Evolutionary conservation across 495 filamentous ascomycete species (phyloP), one percentile per base, ranked within the genome.

Genomic region (Penicillium canescens): DNA sequence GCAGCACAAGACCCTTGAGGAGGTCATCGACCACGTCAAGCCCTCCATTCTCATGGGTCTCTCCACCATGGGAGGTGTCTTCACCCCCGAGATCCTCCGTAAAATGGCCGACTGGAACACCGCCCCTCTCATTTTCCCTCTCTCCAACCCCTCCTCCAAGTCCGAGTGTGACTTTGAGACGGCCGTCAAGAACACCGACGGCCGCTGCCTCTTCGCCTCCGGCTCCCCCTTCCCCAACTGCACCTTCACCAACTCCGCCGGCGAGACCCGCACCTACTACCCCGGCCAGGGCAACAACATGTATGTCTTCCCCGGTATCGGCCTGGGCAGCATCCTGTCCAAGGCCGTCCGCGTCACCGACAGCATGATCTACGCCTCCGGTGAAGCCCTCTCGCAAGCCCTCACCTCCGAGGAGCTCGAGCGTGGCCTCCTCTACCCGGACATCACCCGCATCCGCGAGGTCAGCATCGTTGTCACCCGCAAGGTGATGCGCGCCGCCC

Each of bases 301-400:
- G 77, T 98, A 97, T 61, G 91, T 98, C 42, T 98, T 98, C 85
- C 94, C 94, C 3, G 94, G 94, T 64, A 92, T 98, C 55, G 94
- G 94, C 34, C 84, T 98, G 31, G 94, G 92, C 52, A 90, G 93
- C 54, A 96, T 98, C 64, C 86, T 98, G 36, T 86, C 85, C 77
- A 93, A 96, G 78, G 81, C 90, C 39, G 87, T 87, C 65, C 85
- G 85, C 60, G 83, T 98, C 56, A 97, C 94, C 33, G 91, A 98
- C 68, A 86, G 86, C 69, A 98, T 97, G 94, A 78, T 84, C 65
- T 98, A 97, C 75, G 90, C 88, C 42, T 92, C 92, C 47, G 94
- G 90, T 28, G 85, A 85, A 20, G 87, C 91, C 11, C 84, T 98
- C 12, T 84, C 89, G 28, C 81, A 83, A 39, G 86, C 89, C 28